phyloP scores from a whole-genome alignment of 2,329 filamentous ascomycete genomes.

The Penicillium frequentans region DNA sequence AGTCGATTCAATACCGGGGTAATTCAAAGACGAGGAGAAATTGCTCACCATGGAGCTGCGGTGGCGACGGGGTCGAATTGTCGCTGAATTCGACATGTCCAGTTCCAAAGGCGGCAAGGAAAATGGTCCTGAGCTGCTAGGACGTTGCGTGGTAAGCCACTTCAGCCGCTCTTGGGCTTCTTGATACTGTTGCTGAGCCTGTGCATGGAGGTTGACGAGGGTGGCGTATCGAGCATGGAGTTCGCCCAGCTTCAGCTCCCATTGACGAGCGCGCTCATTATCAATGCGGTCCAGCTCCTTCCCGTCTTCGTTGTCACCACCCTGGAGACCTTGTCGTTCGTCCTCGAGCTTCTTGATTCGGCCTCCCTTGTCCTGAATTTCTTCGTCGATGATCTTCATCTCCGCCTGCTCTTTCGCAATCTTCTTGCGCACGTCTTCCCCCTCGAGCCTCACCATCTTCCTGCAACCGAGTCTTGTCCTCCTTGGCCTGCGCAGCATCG shows the following conservation, averaged over 20 bases:
- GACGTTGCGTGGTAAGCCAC: conserved; percentile 43
- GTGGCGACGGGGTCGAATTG: conserved; percentile 47
- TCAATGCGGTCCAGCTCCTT: conserved; percentile 52
- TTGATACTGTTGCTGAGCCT: conserved; percentile 47
- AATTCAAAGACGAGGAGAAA: conserved; percentile 47
- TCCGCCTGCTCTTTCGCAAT: conserved; percentile 47
- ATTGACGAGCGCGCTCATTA: conserved; percentile 48
- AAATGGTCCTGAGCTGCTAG: conserved; percentile 41
- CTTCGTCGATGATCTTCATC: conserved; percentile 61
- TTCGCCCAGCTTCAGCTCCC: conserved; percentile 45
- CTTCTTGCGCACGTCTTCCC: conserved; percentile 43
- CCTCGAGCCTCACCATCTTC: conserved; percentile 41
- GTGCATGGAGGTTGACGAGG: conserved; percentile 42
- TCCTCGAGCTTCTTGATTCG: conserved; percentile 64
- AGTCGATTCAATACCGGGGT: conserved; percentile 39
- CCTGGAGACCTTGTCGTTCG: conserved; percentile 52
- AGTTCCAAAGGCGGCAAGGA: conserved; percentile 44
- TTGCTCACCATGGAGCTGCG: conserved; percentile 49
- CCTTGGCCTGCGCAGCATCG: conserved; percentile 47
- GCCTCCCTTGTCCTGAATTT: conserved; percentile 60
- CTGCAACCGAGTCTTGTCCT: conserved; percentile 44
- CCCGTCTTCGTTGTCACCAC: conserved; percentile 51
- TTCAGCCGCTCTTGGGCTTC: conserved; percentile 48
- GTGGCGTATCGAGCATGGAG: conserved; percentile 46
- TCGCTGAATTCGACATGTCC: conserved; percentile 40